Evolutionary conservation across 768 basidiomycete species (phyloP).

Genomic region (Russula griseocarnosa): DNA sequence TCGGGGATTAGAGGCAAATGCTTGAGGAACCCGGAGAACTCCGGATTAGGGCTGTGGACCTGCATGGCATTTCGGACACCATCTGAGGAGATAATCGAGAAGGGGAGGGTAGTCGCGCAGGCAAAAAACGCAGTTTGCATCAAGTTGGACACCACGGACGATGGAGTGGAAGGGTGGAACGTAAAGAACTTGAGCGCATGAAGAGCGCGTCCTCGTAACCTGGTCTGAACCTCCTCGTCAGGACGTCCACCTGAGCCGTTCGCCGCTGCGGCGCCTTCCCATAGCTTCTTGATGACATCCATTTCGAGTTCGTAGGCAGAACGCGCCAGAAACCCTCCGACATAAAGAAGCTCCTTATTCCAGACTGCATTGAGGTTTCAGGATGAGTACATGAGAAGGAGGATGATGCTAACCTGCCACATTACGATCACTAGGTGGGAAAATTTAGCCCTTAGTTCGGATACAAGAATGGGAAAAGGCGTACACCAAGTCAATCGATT

Average conservation of each 20-base stretch:
- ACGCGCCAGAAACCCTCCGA: slow-evolving; percentile 80
- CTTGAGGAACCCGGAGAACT: slow-evolving; percentile 72
- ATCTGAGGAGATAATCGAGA: slow-evolving; percentile 70
- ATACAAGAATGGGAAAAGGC: slow-evolving; percentile 29
- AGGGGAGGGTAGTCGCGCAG: slow-evolving; percentile 46
- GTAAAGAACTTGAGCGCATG: slow-evolving; percentile 89
- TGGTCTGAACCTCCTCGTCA: slow-evolving; percentile 43
- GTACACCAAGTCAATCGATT: slow-evolving; percentile 85
- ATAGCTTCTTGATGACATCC: slow-evolving; percentile 51
- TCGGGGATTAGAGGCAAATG: slow-evolving; percentile 70
- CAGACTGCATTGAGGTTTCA: slow-evolving; percentile 49
- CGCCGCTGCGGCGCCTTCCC: slow-evolving; percentile 48
- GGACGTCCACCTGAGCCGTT: slow-evolving; percentile 29
- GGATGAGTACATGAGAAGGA: neutral
- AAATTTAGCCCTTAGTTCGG: slow-evolving; percentile 1
- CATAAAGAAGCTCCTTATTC: slow-evolving; percentile 85
- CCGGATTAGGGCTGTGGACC: slow-evolving; percentile 69
- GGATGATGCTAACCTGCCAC: slow-evolving; percentile 55
- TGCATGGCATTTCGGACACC: slow-evolving; percentile 65
- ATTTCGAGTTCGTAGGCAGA: slow-evolving; percentile 84
- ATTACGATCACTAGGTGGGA: slow-evolving; percentile 61
- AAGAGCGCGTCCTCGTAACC: slow-evolving; percentile 57
- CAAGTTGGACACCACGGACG: slow-evolving; percentile 62
- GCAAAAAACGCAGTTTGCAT: slow-evolving; percentile 79
- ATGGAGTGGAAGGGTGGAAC: slow-evolving; percentile 84